phyloP scores from a whole-genome alignment of 2,329 filamentous ascomycete species.

The Akanthomyces uredinophilus region DNA sequence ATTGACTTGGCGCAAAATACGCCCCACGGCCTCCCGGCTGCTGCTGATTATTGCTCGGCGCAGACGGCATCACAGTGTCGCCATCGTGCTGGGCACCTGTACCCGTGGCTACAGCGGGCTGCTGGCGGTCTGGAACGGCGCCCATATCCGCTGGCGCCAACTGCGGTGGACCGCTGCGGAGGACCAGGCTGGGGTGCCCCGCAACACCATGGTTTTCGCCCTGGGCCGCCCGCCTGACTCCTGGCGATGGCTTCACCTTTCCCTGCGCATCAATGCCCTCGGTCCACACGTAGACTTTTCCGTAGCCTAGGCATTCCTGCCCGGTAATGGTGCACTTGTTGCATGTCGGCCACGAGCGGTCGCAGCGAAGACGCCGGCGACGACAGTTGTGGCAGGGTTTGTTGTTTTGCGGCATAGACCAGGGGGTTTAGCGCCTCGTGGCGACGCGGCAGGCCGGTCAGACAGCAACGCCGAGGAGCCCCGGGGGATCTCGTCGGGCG shows the following conservation, averaged over 20 bases:
- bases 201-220: slow-evolving; percentile 20
- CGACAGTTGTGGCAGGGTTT: slow-evolving; percentile 59
- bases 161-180: slow-evolving; percentile 8
- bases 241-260: slow-evolving; percentile 34
- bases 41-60: not conserved
- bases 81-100: not conserved
- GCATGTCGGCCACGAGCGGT: slow-evolving; percentile 54
- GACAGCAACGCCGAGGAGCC: not conserved
- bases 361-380: slow-evolving; percentile 55
- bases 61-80: not conserved
- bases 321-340: slow-evolving; percentile 53
- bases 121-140: slow-evolving; percentile 1
- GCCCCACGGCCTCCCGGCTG: not conserved
- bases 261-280: slow-evolving; percentile 45
- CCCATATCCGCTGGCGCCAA: not conserved
- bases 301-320: slow-evolving; percentile 57
- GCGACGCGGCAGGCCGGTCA: not conserved
- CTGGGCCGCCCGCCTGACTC: slow-evolving; percentile 17
- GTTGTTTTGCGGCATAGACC: slow-evolving; percentile 28
- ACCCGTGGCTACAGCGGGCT: not conserved
- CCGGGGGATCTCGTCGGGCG: not conserved
- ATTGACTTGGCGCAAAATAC: slow-evolving; percentile 12
- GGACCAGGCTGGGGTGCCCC: slow-evolving; percentile 13
- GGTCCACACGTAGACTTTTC: slow-evolving; percentile 56
- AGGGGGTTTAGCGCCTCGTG: not conserved